phyloP scores from a whole-genome alignment of 345 rosid genomes.

The Rhodamnia rubescens region DNA sequence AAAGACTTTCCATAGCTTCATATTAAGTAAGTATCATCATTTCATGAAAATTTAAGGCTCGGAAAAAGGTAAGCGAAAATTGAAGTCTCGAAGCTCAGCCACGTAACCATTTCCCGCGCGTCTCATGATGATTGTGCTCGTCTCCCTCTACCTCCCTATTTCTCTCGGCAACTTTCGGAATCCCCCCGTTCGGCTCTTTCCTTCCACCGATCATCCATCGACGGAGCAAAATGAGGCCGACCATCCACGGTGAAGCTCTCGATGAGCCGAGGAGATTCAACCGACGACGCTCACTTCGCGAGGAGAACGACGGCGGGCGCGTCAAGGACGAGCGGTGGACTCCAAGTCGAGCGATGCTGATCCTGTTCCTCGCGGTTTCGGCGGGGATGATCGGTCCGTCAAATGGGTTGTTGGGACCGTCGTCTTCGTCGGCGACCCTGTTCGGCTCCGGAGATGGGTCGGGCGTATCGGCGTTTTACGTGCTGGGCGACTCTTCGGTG shows the following conservation, averaged over 20 bases:
- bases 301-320: neutral
- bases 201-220: neutral
- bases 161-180: neutral
- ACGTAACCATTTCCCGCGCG: neutral
- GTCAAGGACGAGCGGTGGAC: neutral
- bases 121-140: neutral
- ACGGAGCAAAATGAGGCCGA: neutral
- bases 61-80: neutral
- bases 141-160: neutral
- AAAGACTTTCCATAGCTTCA: neutral
- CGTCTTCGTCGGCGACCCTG: neutral
- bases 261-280: neutral
- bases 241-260: neutral
- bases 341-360: neutral
- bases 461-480: constrained; percentile 25
- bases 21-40: neutral
- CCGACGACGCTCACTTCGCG: neutral
- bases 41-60: neutral
- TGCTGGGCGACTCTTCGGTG: constrained; percentile 65
- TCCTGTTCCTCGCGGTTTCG: neutral
- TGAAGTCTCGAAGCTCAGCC: too few species aligned
- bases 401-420: neutral
- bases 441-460: neutral
- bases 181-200: neutral
- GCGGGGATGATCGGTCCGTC: neutral